Conservation (phyloP, 805 yeast species). For the Myxozyma neotropica region DNA sequence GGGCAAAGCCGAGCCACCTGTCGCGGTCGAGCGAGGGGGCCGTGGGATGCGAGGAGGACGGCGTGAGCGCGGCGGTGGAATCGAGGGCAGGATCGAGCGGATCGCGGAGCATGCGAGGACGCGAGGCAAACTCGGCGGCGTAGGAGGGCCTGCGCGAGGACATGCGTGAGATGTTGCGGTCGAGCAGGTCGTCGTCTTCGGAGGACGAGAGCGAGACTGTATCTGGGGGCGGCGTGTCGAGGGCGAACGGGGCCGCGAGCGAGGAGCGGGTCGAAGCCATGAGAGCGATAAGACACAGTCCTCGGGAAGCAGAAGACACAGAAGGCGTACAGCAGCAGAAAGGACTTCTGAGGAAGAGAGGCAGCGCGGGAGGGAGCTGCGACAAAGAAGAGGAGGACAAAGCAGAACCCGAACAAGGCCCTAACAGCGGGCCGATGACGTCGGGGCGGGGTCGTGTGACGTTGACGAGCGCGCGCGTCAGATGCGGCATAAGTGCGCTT, state of each 20-base stretch:
- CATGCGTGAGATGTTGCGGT: conserved; percentile 53
- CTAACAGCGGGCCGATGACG: conserved; percentile 6
- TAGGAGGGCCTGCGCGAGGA: conserved; percentile 66
- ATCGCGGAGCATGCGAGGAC: conserved; percentile 35
- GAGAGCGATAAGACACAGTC: too few relatives aligned
- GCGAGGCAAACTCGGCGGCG: conserved; percentile 59
- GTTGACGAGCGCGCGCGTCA: neutral
- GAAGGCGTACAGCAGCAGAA: too few relatives aligned
- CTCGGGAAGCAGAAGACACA: too few relatives aligned
- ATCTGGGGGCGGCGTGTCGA: conserved; percentile 6
- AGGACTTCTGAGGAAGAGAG: too few relatives aligned
- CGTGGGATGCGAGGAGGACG: conserved; percentile 27
- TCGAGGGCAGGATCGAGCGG: neutral
- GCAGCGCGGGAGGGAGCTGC: neutral
- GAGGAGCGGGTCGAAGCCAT: conserved; percentile 1
- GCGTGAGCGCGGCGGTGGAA: conserved; percentile 17
- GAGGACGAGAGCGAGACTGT: conserved; percentile 15
- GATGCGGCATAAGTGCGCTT: neutral
- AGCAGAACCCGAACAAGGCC: conserved; percentile 4
- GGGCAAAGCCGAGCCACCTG: conserved; percentile 15
- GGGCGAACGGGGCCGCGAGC: conserved; percentile 5
- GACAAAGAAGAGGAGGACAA: neutral
- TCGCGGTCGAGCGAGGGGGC: conserved; percentile 24
- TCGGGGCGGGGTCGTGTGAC: conserved; percentile 22
- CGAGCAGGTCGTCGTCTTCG: conserved; percentile 21